Base-by-base conservation (phyloP, 495 filamentous ascomycete genomes). In the Wilcoxina mikolae region DNA sequence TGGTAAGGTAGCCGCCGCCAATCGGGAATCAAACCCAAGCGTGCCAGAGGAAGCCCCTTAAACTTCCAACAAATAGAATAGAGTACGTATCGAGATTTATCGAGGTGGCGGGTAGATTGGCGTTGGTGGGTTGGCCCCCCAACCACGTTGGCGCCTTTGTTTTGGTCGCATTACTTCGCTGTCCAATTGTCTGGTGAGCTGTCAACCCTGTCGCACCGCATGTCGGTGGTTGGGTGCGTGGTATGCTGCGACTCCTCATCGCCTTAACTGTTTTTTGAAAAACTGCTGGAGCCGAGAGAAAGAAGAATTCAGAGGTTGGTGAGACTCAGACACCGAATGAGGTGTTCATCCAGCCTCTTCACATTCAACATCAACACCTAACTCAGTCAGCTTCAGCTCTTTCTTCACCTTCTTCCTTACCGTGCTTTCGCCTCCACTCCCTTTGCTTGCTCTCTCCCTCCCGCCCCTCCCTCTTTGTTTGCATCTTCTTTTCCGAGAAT, bases 301-400 rank as follows among this genome's bases (percentile, higher is more conserved):
- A 39, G 15, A 39, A 18, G 23, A 46, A 17, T 46, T 12, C 43
- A 46, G 43, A 46, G 43, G 43, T 46, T 46, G 43, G 43, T 18
- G 43, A 17, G 23, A 24, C n/a, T 18, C 15, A 46, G 43, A 46
- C 43, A 20, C 43, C 31, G 15, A 35, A 15, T 35, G 31, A 35
- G 31, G 43, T 18, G 43, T 46, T 46, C 11, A 18, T 10, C 23
- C 43, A 46, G 11, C 43, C 43, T 24, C 23, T 24, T 7, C 23
- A 17, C 17, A 18, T 11, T 24, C 35, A 39, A 17, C 43, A 46
- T 24, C 43, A 46, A 24, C n/a, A 17, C 43, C 15, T 11, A 46
- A 11, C 43, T 24, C 31, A 7, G 31, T 24, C 11, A 17, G 43
- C 11, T 24, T 20, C 43, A 2, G n/a, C 43, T 24, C 15, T 46